Evolutionary conservation across 2,329 filamentous ascomycete genomes (phyloP).

Genomic region (Cladophialophora yegresii): DNA sequence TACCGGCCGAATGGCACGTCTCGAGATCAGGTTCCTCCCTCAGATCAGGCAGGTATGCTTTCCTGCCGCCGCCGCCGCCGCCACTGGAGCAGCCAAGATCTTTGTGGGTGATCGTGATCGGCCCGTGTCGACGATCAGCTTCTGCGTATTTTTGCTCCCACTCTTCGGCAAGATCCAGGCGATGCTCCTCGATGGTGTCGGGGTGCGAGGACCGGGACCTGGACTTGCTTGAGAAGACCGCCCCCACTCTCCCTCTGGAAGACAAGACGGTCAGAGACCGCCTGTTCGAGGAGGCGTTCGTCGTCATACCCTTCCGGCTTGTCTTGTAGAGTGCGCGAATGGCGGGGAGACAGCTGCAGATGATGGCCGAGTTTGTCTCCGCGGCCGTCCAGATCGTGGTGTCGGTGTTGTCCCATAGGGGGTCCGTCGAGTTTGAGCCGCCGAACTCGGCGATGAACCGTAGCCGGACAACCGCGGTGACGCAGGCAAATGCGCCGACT

Average conservation of each 20-base stretch:
- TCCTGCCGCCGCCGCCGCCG: not conserved
- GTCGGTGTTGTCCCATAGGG: constrained; percentile 3
- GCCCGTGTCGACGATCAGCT: not conserved
- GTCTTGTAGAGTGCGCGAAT: constrained; percentile 4
- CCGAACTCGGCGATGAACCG: not conserved
- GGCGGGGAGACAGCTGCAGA: constrained; percentile 1
- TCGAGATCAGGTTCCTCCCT: not conserved
- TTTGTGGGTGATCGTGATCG: not conserved
- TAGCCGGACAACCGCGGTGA: not conserved
- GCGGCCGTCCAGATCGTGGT: not conserved
- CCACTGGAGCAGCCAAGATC: not conserved
- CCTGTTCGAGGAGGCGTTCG: not conserved
- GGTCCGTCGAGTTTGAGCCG: not conserved
- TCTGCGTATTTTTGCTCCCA: not conserved
- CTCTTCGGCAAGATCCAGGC: not conserved
- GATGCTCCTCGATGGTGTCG: not conserved
- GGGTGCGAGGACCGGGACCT: not conserved
- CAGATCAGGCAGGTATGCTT: not conserved
- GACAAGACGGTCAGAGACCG: not conserved
- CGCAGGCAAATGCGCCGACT: constrained; percentile 46
- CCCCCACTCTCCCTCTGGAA: not conserved
- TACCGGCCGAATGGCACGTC: not conserved
- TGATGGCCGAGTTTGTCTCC: not conserved
- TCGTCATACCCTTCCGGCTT: not conserved
- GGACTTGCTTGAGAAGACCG: not conserved